Conservation (phyloP, 1,139 yeast species). For the Kodamaea anthophila region DNA sequence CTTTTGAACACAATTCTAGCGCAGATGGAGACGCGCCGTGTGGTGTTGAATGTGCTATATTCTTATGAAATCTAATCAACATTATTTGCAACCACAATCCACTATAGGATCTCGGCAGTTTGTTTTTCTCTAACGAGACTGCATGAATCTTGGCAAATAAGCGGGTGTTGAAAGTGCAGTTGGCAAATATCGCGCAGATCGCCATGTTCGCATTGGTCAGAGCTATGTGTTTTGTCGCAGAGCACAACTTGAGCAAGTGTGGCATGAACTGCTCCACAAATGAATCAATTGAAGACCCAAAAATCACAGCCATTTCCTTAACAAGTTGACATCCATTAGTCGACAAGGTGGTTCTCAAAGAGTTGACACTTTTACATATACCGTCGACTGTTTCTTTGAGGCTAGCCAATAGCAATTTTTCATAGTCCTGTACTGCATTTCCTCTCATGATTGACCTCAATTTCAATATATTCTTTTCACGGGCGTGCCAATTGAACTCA, state of each 20-base stretch:
- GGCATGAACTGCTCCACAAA: constrained; percentile 58
- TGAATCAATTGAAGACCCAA: constrained; percentile 47
- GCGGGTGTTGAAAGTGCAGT: constrained; percentile 50
- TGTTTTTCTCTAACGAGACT: constrained; percentile 62
- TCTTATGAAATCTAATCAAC: constrained; percentile 36
- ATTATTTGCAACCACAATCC: constrained; percentile 67
- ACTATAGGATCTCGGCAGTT: constrained; percentile 63
- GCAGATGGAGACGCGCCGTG: constrained; percentile 22
- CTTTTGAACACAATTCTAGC: constrained; percentile 43
- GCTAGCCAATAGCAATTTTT: constrained; percentile 36
- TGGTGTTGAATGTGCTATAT: constrained; percentile 24
- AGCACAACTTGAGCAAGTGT: constrained; percentile 55
- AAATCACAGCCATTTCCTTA: constrained; percentile 59
- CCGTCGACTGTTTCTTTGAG: constrained; percentile 51
- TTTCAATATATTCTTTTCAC: constrained; percentile 59
- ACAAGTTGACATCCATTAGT: constrained; percentile 69
- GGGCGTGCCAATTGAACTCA: constrained; percentile 74
- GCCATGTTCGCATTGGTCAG: constrained; percentile 70
- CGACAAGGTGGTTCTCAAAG: constrained; percentile 80
- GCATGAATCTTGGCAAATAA: constrained; percentile 45
- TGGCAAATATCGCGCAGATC: constrained; percentile 53
- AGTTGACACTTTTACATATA: constrained; percentile 59
- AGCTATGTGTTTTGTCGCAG: constrained; percentile 75
- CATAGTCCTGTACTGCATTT: constrained; percentile 34
- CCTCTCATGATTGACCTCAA: constrained; percentile 61